A percentile compares a stretch with the other conserved stretches of the same genome.
Conservation (phyloP, 768 basidiomycete species). For the Trametes cingulata region DNA sequence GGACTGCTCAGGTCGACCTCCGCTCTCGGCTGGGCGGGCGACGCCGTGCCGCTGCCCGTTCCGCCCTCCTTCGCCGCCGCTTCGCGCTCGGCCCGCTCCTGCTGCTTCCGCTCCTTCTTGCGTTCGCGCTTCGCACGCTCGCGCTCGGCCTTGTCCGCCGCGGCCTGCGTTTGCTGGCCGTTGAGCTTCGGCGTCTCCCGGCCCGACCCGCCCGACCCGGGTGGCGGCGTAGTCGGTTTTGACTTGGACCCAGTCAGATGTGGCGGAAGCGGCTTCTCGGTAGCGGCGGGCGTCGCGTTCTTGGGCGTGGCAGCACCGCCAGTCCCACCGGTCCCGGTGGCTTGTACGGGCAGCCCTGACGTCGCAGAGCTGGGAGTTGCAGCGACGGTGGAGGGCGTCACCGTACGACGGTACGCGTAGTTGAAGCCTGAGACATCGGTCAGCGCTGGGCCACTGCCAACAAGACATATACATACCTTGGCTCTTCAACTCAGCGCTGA, state of each 20-base stretch:
- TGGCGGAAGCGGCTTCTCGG: conserved; percentile 38
- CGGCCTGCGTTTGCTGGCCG: conserved; percentile 33
- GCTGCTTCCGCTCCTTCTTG: conserved; percentile 63
- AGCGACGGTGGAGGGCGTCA: conserved; percentile 50
- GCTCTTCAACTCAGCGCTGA: conserved; percentile 90
- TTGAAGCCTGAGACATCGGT: conserved; percentile 71
- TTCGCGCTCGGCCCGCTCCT: conserved; percentile 48
- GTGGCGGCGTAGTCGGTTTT: conserved; percentile 31
- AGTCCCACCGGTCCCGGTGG: conserved; percentile 34
- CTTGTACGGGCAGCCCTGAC: conserved; percentile 47
- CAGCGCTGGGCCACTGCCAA: neutral
- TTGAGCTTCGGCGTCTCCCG: conserved; percentile 42
- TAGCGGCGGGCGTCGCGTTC: conserved; percentile 26
- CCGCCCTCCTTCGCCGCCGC: conserved; percentile 36
- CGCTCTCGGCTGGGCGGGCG: conserved; percentile 20
- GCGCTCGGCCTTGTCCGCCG: conserved; percentile 52
- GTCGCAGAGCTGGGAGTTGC: conserved; percentile 62
- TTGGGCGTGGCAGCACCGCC: conserved; percentile 37
- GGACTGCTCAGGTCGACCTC: conserved; percentile 20
- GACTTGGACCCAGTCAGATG: conserved; percentile 30
- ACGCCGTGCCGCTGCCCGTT: conserved; percentile 32
- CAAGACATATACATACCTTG: conserved; percentile 61
- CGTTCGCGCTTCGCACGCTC: conserved; percentile 62
- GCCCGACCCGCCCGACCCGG: conserved; percentile 32
- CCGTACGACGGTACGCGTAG: conserved; percentile 86